phyloP scores from a whole-genome alignment of 2,329 filamentous ascomycete genomes.

The Cryoendolithus antarcticus region DNA sequence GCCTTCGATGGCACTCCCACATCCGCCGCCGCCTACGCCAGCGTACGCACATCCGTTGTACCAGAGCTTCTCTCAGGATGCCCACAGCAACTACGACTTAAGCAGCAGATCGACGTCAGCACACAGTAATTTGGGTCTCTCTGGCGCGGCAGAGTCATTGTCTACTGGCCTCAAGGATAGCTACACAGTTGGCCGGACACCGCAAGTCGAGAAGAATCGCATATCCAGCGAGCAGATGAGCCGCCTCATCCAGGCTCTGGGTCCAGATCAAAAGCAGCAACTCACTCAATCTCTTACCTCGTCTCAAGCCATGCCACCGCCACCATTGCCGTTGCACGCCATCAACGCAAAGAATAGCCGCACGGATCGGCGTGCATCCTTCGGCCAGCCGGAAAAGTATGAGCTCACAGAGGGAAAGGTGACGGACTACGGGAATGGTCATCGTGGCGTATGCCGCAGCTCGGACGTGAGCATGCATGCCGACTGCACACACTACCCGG shows the following conservation, averaged over 20 bases:
- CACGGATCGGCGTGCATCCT: background rate
- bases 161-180: background rate
- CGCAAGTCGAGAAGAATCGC: conserved; percentile 1
- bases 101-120: no score
- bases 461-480: conserved; percentile 26
- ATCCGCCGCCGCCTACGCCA: conserved; percentile 11
- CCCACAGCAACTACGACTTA: conserved; percentile 2
- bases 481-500: conserved; percentile 18
- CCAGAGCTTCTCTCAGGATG: background rate
- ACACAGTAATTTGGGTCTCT: no score
- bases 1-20: conserved; percentile 4
- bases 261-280: background rate
- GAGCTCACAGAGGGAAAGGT: background rate
- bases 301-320: conserved; percentile 14
- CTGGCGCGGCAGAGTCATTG: no score
- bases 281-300: background rate
- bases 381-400: background rate
- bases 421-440: conserved; percentile 1
- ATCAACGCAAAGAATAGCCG: conserved; percentile 2
- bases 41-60: background rate
- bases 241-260: conserved; percentile 14
- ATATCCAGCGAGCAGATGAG: conserved; percentile 20
- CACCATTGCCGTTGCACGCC: conserved; percentile 13
- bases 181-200: conserved; percentile 4
- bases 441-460: conserved; percentile 11